A percentile compares a stretch with the other conserved stretches of the same genome.
Evolutionary conservation across 176 grass and related monocot genomes (phyloP).

Genomic region (Dactylis glomerata): DNA sequence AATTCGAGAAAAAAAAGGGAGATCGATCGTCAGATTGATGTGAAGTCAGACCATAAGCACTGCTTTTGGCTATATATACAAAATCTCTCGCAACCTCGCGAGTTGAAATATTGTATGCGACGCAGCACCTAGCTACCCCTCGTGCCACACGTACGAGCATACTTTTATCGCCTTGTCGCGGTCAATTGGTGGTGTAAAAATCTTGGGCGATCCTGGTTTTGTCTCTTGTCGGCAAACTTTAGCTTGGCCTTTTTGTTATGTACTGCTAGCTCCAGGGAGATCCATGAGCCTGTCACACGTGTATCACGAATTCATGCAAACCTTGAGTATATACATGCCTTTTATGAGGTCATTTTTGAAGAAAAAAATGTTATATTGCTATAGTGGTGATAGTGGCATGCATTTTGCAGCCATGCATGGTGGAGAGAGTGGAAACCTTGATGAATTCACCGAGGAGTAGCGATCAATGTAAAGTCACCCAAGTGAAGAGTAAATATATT

Average conservation of each 20-base stretch:
- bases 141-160: constrained; percentile 31
- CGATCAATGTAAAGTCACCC: background rate
- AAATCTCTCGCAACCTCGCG: background rate
- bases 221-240: constrained; percentile 23
- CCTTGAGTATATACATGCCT: background rate
- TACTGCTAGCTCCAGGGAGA: background rate
- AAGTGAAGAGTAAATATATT: background rate
- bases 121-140: background rate
- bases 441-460: background rate
- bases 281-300: background rate
- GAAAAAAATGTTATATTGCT: background rate
- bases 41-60: constrained; percentile 24
- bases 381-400: background rate
- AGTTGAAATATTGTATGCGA: constrained; percentile 24
- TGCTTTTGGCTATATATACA: background rate
- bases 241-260: background rate
- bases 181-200: constrained; percentile 25
- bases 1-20: background rate
- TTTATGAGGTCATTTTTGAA: background rate
- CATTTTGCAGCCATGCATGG: background rate
- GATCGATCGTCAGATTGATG: background rate
- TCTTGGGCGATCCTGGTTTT: constrained; percentile 33
- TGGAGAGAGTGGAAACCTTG: background rate
- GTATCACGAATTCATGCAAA: background rate
- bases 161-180: constrained; percentile 44